Evolutionary conservation across 371 early-diverging fungal species (phyloP).

Genomic region (Haplosporangium sp.): DNA sequence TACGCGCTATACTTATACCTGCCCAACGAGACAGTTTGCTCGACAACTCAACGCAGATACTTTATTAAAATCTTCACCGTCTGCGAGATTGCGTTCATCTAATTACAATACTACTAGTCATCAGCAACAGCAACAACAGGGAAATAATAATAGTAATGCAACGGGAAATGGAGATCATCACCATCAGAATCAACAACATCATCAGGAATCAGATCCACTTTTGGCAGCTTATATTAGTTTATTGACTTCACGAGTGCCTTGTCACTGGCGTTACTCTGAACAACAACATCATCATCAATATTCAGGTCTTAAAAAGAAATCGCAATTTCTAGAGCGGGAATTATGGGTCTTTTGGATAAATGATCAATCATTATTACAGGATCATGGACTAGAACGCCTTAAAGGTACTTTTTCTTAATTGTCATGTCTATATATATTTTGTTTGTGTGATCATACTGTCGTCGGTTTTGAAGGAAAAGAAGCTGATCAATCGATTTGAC

Average conservation of each 20-base stretch:
- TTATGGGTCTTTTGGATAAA: conserved; percentile 55
- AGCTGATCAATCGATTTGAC: background rate
- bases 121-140: background rate
- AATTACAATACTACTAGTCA: background rate
- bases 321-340: conserved; percentile 28
- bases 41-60: conserved; percentile 36
- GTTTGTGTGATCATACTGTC: no score
- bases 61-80: conserved; percentile 11
- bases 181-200: background rate
- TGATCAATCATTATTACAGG: conserved; percentile 29
- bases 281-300: background rate
- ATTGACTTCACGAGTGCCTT: conserved; percentile 37
- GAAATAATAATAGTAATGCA: background rate
- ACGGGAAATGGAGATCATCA: background rate
- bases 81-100: conserved; percentile 16
- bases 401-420: conserved; percentile 23
- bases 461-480: no score
- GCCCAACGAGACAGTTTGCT: conserved; percentile 35
- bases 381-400: conserved; percentile 41
- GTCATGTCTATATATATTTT: no score
- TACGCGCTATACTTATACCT: conserved; percentile 50
- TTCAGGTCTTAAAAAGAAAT: background rate
- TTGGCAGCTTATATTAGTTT: conserved; percentile 37
- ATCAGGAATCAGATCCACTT: conserved; percentile 46
- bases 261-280: conserved; percentile 47